phyloP scores from a whole-genome alignment of 179 eudicot species.

The Camellia oleifera region DNA sequence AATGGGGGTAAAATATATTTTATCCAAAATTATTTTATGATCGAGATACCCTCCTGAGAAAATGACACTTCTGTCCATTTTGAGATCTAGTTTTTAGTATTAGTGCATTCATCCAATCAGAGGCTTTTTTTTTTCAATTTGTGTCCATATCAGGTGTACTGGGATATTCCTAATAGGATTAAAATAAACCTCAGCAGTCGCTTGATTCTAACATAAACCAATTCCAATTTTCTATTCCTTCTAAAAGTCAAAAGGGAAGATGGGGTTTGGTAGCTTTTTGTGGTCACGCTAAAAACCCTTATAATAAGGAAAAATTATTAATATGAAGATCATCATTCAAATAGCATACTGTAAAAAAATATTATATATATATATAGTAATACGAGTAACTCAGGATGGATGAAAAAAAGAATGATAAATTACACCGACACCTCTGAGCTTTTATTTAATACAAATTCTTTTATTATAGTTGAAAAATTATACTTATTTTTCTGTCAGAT shows the following conservation, averaged over 20 bases:
- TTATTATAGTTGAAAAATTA: no score
- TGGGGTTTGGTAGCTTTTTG: conserved; percentile 7
- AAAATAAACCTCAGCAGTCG: conserved; percentile 1
- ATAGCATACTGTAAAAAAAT: no score
- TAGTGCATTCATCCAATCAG: background rate
- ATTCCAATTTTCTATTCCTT: background rate
- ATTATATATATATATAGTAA: no score
- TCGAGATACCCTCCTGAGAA: background rate
- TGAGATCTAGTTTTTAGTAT: background rate
- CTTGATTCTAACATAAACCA: conserved; percentile 15
- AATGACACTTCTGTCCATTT: background rate
- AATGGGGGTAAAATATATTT: no score
- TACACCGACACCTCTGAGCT: no score
- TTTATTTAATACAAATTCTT: no score
- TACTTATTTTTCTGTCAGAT: no score
- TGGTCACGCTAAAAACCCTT: conserved; percentile 2
- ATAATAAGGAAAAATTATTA: background rate
- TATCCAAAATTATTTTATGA: background rate
- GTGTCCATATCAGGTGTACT: conserved; percentile 14
- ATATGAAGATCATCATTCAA: no score
- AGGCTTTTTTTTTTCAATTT: background rate
- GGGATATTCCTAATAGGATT: conserved; percentile 13
- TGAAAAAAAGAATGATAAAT: no score
- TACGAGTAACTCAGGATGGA: no score
- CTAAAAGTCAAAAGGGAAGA: conserved; percentile 4